phyloP scores from a whole-genome alignment of 495 filamentous ascomycete species.

The Penicillium lividum region DNA sequence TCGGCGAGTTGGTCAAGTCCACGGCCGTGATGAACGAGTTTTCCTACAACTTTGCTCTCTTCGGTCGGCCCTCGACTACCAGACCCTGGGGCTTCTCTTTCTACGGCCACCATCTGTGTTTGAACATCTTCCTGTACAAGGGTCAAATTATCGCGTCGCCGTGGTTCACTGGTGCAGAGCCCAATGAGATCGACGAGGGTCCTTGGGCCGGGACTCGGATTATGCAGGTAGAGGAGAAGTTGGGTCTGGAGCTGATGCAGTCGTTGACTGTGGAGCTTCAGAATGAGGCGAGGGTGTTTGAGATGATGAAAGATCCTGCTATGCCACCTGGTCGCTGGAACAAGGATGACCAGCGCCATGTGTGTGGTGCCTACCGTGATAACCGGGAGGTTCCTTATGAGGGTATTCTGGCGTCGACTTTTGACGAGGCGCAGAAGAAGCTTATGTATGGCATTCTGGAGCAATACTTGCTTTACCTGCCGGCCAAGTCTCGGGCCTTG shows the following conservation, averaged over 20 bases:
- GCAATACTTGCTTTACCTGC: conserved; percentile 67
- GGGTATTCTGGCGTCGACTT: conserved; percentile 50
- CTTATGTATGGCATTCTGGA: conserved; percentile 56
- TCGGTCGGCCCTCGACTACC: conserved; percentile 51
- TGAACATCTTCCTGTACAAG: conserved; percentile 63
- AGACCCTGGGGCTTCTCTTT: conserved; percentile 71
- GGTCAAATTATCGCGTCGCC: conserved; percentile 64
- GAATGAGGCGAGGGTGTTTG: conserved; percentile 55
- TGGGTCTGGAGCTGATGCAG: conserved; percentile 69
- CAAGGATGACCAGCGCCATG: conserved; percentile 69
- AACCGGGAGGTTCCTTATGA: conserved; percentile 77
- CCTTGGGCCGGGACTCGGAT: conserved; percentile 61
- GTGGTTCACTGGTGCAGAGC: conserved; percentile 77
- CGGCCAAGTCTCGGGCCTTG: conserved; percentile 47
- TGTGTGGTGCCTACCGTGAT: conserved; percentile 74
- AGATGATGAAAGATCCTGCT: conserved; percentile 53
- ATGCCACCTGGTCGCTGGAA: conserved; percentile 75
- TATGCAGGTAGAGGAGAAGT: conserved; percentile 61
- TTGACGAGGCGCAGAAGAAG: conserved; percentile 49
- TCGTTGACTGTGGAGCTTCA: conserved; percentile 50
- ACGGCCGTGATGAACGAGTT: conserved; percentile 67
- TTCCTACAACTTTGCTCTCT: conserved; percentile 73
- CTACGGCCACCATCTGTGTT: conserved; percentile 76
- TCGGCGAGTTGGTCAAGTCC: conserved; percentile 65
- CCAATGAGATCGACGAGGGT: conserved; percentile 68